Percentiles rank a stretch among this genome's conserved stretches.
phyloP scores from a whole-genome alignment of 2,329 filamentous ascomycete genomes.

The Ascochyta koolunga region DNA sequence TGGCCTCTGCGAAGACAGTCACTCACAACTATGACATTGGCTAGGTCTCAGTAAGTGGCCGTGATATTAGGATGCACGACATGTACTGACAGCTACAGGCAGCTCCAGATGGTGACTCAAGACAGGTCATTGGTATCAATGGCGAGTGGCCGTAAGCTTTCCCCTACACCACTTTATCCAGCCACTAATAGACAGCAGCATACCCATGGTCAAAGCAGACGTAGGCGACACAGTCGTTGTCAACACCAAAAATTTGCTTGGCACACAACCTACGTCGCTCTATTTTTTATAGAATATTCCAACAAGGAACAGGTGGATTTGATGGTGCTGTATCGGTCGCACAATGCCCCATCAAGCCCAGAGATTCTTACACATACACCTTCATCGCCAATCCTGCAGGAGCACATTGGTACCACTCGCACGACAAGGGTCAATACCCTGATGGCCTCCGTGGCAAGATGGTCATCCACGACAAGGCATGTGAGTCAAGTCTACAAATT shows the following conservation, averaged over 20 bases:
- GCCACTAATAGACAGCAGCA: conserved; percentile 24
- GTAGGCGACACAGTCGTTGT: conserved; percentile 73
- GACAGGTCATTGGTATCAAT: conserved; percentile 69
- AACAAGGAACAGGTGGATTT: conserved; percentile 75
- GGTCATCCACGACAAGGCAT: conserved; percentile 64
- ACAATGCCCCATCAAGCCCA: conserved; percentile 50
- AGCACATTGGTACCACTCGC: conserved; percentile 71
- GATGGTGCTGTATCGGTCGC: conserved; percentile 72
- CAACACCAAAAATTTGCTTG: conserved; percentile 68
- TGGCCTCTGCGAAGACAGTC: conserved; percentile 44
- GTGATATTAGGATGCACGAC: not conserved
- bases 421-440: conserved; percentile 58
- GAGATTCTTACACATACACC: conserved; percentile 67
- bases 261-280: conserved; percentile 67
- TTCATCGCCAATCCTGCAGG: conserved; percentile 63
- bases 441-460: conserved; percentile 71
- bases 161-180: not conserved
- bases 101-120: conserved; percentile 23
- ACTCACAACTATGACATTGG: conserved; percentile 59
- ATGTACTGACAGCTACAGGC: not conserved
- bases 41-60: conserved; percentile 51
- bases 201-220: conserved; percentile 73
- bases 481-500: conserved; percentile 57
- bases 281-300: conserved; percentile 81
- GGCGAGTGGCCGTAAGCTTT: conserved; percentile 65